phyloP scores from a whole-genome alignment of 2,329 filamentous ascomycete species.

The Colletotrichum filicis region DNA sequence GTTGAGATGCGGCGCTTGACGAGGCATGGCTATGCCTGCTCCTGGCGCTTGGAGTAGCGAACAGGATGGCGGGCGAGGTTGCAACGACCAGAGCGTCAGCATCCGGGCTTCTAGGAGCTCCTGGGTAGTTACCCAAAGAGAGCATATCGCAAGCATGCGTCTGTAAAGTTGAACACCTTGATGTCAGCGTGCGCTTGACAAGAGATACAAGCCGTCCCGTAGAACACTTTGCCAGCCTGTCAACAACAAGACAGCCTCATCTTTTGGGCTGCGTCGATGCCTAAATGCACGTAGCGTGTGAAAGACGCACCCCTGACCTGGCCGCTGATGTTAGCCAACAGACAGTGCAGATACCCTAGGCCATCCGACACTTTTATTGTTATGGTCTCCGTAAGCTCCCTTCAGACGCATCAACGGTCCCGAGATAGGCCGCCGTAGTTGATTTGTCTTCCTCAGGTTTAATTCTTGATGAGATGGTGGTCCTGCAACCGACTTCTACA shows the following conservation, averaged over 20 bases:
- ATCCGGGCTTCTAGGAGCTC: neutral
- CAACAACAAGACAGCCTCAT: slow-evolving; percentile 34
- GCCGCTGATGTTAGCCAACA: slow-evolving; percentile 12
- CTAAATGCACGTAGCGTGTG: slow-evolving; percentile 25
- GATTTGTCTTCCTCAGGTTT: neutral
- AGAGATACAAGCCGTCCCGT: slow-evolving; percentile 17
- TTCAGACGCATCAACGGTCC: neutral
- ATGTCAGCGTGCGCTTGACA: slow-evolving; percentile 14
- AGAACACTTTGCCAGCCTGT: slow-evolving; percentile 30
- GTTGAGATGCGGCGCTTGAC: neutral
- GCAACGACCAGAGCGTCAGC: neutral
- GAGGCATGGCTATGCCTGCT: slow-evolving; percentile 31
- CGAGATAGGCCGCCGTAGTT: slow-evolving; percentile 2
- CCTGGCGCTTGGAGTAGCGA: neutral
- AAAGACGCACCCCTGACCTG: slow-evolving; percentile 5
- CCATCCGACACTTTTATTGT: neutral
- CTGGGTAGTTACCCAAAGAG: neutral
- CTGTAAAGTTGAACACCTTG: slow-evolving; percentile 30
- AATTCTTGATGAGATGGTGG: slow-evolving; percentile 1
- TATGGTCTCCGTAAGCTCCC: neutral
- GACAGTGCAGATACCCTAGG: slow-evolving; percentile 18
- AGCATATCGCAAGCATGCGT: neutral
- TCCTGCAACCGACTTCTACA: slow-evolving; percentile 6
- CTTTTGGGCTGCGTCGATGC: slow-evolving; percentile 37
- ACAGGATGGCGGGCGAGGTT: slow-evolving; percentile 8